Conservation (phyloP, 352 stramenopile species). For the Phytopythium aichiense region DNA sequence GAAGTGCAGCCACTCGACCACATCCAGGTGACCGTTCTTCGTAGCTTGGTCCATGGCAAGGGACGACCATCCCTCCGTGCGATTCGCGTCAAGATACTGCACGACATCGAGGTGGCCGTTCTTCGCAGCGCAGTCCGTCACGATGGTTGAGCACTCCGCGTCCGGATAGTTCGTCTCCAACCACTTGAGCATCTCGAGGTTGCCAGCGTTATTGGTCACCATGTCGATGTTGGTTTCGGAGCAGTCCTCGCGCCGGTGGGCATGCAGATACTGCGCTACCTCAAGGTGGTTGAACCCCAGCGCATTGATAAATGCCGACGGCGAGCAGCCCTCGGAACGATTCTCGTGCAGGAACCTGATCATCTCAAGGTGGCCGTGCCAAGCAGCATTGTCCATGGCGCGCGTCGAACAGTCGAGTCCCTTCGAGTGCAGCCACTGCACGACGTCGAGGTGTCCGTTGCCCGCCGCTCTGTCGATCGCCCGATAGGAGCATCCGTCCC, state of each 20-base stretch:
- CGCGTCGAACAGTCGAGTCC: neutral
- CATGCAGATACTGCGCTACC: neutral
- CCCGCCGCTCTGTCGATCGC: neutral
- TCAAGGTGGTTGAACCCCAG: neutral
- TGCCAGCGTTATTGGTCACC: too few species aligned
- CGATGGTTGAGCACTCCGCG: neutral
- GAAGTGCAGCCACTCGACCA: neutral
- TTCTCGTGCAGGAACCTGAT: neutral
- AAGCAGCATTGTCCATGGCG: neutral
- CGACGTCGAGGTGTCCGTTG: neutral
- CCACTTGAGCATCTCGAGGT: neutral
- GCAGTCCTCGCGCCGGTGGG: neutral
- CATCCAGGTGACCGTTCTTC: neutral
- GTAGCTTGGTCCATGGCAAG: neutral
- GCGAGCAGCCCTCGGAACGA: too few species aligned
- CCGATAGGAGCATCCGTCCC: neutral
- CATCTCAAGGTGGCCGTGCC: neutral
- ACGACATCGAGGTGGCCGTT: neutral
- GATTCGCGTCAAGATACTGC: neutral
- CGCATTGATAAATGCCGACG: too few species aligned
- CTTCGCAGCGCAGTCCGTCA: neutral
- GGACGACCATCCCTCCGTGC: neutral
- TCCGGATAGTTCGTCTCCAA: neutral
- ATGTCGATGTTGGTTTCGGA: neutral
- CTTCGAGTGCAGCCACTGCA: neutral